These are phyloP conservation scores for Nigrospora oryzae DNA, from an alignment of 2,329 filamentous ascomycete genomes.

Conservation along the genomic window DNA sequence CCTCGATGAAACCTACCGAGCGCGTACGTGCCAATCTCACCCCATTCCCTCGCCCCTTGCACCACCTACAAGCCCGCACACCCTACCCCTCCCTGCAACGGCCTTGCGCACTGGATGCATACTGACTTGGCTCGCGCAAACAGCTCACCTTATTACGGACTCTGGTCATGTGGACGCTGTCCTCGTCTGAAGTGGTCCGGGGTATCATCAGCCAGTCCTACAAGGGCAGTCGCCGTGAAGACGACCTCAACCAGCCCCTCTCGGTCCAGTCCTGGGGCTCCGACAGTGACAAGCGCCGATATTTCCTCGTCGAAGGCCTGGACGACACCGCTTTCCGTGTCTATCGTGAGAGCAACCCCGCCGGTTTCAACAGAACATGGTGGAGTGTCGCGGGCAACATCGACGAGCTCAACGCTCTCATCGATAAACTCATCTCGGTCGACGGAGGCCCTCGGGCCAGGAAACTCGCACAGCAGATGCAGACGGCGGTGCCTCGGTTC, in stretches of 20 bases:
- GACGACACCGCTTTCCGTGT: conserved; percentile 92
- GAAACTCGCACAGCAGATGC: conserved; percentile 69
- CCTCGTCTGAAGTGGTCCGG: conserved; percentile 78
- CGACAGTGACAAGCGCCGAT: conserved; percentile 84
- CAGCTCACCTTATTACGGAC: conserved; percentile 78
- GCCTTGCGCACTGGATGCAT: not conserved
- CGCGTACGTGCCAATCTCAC: conserved; percentile 47
- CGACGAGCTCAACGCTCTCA: conserved; percentile 70
- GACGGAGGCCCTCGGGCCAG: conserved; percentile 79
- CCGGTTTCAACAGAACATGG: conserved; percentile 71
- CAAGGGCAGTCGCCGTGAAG: conserved; percentile 77
- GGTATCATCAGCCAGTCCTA: conserved; percentile 78
- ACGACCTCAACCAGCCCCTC: conserved; percentile 73
- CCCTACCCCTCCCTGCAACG: not conserved
- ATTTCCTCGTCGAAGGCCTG: conserved; percentile 87
- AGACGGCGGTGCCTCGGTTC: conserved; percentile 75
- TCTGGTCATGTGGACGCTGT: conserved; percentile 80
- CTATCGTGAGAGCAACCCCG: conserved; percentile 87
- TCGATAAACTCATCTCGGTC: conserved; percentile 64
- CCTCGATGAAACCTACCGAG: conserved; percentile 71
- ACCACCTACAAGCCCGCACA: not conserved
- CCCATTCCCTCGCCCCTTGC: not conserved
- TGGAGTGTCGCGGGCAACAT: conserved; percentile 88
- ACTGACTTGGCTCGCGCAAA: conserved; percentile 3
- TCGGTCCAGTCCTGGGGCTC: conserved; percentile 87